Evolutionary conservation across 2,329 filamentous ascomycete genomes (phyloP), one percentile per base, ranked within the genome.

Genomic region (Gliomastix tumulicola): DNA sequence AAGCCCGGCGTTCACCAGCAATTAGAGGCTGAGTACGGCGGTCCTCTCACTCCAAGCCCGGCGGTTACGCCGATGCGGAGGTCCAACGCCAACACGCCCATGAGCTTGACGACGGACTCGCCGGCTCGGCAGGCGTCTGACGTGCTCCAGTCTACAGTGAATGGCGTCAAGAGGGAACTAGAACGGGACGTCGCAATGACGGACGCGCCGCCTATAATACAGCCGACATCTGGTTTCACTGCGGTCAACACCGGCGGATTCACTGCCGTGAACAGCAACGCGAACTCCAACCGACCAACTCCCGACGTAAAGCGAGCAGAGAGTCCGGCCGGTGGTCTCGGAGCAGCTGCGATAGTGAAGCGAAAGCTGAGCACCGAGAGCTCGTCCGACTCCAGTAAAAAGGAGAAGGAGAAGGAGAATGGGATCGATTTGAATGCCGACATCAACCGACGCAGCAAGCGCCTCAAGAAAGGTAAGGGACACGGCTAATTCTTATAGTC

Each of bases 1-100:
- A 97, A 96, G 57, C 92, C 92, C 4, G 87, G 88, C 21, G 89
- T 97, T n/a, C 90, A 96, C 50, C 89, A 96, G 51, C 88, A 96
- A 60, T 68, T 97, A 9, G 90, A 97, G 56, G 76, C 85, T 44
- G 89, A 97, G 57, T 88, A 96, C 52, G 90, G 90, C 41, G 92
- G 90, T 2, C 88, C 90, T 13, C 78, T 92, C 42, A 96, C 89
- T 0, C 88, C 90, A 4, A 79, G 74, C 43, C 75, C 75, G 6
- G 74, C 67, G 62, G 82, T 54, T 60, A 87, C 62, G 22, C 88
- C 90, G 2, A 68, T 88, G 53, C 89, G 81, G 52, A 71, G 74
- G 39, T 80, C 76, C 6, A 68, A 62, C 37, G 68, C 73, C 50
- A 69, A 79, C 44, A 80, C 77, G 0, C 77, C 76, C 0, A 69